Conservation (phyloP, 2,329 filamentous ascomycete species). For the Sarocladium kiliense region DNA sequence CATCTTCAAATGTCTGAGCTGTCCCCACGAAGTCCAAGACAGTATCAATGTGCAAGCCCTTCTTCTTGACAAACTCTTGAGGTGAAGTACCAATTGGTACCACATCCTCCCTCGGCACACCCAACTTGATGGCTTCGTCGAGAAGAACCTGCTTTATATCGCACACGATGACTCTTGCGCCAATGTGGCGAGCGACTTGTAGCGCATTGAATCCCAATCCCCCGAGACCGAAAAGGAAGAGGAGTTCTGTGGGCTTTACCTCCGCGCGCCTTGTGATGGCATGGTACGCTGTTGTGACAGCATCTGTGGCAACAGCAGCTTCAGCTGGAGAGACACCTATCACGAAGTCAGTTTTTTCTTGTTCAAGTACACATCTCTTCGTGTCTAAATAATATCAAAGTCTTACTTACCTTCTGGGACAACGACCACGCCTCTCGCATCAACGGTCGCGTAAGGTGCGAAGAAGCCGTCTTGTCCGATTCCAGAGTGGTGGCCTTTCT, state of each 20-base stretch:
- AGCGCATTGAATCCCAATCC: conserved; percentile 36
- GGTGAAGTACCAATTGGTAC: conserved; percentile 1
- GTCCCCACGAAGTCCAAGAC: neutral
- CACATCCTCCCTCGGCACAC: conserved; percentile 5
- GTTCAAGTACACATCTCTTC: neutral
- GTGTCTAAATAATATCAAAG: too few relatives aligned
- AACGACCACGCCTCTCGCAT: conserved; percentile 11
- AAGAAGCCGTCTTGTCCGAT: conserved; percentile 39
- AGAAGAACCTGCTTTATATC: conserved; percentile 15
- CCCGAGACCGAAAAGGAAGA: conserved; percentile 35
- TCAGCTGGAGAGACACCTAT: conserved; percentile 20
- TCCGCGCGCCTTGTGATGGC: conserved; percentile 28
- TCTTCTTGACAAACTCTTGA: neutral
- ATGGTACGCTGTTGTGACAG: conserved; percentile 34
- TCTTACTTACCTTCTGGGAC: conserved; percentile 1
- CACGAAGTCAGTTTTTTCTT: too few relatives aligned
- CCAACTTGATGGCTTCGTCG: conserved; percentile 13
- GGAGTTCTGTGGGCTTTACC: conserved; percentile 27
- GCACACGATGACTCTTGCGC: conserved; percentile 48
- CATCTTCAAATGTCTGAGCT: neutral
- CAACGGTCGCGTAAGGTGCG: conserved; percentile 30
- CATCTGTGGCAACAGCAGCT: conserved; percentile 34
- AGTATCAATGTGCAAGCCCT: neutral
- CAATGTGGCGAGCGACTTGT: conserved; percentile 39
- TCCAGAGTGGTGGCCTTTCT: conserved; percentile 32